Conservation (phyloP, 176 grass and related monocot genomes). For the Stipa capillata region DNA sequence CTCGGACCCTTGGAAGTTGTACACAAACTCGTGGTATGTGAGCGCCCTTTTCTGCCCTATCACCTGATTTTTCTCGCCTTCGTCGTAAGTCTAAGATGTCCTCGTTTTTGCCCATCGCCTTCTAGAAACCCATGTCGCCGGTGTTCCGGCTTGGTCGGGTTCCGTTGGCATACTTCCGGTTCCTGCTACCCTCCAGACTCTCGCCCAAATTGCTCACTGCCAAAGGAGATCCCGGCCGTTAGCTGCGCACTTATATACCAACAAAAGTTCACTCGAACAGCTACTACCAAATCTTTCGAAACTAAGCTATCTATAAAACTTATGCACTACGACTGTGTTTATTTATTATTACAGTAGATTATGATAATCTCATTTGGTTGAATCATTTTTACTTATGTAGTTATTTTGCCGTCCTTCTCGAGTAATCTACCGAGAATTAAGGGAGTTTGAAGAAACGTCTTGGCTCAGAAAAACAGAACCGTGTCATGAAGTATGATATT, state of each 20-base stretch:
- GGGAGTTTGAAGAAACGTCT: no score
- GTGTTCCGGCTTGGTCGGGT: not conserved
- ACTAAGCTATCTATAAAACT: no score
- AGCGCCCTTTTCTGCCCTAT: not conserved
- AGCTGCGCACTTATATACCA: no score
- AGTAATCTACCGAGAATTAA: no score
- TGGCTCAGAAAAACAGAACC: no score
- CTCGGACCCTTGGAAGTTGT: not conserved
- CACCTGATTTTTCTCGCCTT: not conserved
- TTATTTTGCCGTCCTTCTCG: no score
- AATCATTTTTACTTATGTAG: no score
- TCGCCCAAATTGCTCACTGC: not conserved
- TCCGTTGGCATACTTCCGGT: not conserved
- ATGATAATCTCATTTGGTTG: no score
- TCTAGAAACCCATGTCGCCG: not conserved
- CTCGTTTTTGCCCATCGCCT: not conserved
- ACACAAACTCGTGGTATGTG: not conserved
- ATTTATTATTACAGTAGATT: no score
- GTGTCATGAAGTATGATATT: no score
- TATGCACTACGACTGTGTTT: no score
- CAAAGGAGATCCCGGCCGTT: not conserved
- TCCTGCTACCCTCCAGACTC: not conserved
- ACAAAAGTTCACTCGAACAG: not conserved
- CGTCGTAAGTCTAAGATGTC: not conserved
- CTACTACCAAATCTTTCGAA: no score